Evolutionary conservation across 768 basidiomycete genomes (phyloP).

Genomic region (Boletus reticuloceps): DNA sequence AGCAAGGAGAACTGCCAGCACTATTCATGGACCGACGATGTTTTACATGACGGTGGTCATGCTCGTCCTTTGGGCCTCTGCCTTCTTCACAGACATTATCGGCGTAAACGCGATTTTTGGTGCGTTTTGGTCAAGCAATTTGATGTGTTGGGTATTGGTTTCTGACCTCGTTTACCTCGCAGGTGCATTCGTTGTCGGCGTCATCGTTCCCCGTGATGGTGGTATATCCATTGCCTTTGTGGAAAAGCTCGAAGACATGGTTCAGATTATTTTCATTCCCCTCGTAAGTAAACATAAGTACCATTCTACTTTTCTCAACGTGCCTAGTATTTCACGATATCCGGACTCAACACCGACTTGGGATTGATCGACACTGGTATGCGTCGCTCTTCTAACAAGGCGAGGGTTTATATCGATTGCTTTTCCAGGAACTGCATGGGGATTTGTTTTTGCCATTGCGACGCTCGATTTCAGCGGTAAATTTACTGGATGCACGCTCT

Average conservation of each 20-base stretch:
- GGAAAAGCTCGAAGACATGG: slow-evolving; percentile 94
- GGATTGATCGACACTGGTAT: slow-evolving; percentile 76
- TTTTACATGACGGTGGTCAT: slow-evolving; percentile 87
- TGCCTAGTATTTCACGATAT: slow-evolving; percentile 84
- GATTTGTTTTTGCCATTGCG: slow-evolving; percentile 77
- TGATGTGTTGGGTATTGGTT: not conserved
- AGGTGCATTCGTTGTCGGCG: slow-evolving; percentile 81
- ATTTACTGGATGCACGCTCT: slow-evolving; percentile 76
- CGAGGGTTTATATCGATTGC: not conserved
- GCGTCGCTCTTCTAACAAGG: not conserved
- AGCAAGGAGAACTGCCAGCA: slow-evolving; percentile 75
- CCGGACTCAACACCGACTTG: slow-evolving; percentile 90
- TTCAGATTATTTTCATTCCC: slow-evolving; percentile 85
- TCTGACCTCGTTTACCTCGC: not conserved
- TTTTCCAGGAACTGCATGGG: slow-evolving; percentile 74
- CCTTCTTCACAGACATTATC: slow-evolving; percentile 93
- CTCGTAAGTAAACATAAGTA: slow-evolving; percentile 49
- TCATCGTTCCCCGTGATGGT: slow-evolving; percentile 85
- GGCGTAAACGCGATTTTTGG: slow-evolving; percentile 96
- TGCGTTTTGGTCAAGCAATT: slow-evolving; percentile 18
- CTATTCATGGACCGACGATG: slow-evolving; percentile 78
- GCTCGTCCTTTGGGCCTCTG: slow-evolving; percentile 76
- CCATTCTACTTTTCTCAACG: not conserved
- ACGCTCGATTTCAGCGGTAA: slow-evolving; percentile 82
- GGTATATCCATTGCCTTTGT: slow-evolving; percentile 82